A percentile compares a stretch with the other conserved stretches of the same genome.
phyloP scores from a whole-genome alignment of 75 land plant genomes.

The Picea glauca region DNA sequence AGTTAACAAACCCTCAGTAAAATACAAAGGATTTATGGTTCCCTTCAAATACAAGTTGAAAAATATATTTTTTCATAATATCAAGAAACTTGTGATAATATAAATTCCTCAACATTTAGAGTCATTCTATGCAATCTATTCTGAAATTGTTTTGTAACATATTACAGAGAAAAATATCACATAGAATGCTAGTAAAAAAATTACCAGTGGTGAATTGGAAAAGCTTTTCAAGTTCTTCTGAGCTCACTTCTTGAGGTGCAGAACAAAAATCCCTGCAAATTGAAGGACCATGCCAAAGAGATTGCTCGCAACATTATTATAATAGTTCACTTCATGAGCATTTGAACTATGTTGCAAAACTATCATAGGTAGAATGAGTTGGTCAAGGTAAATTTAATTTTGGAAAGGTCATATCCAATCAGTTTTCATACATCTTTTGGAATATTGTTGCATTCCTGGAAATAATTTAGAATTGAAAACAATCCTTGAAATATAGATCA shows the following conservation, averaged over 20 bases:
- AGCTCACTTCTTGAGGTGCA: slow-evolving; percentile 33
- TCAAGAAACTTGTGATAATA: not conserved
- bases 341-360: not conserved
- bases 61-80: not conserved
- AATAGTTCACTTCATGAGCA: not conserved
- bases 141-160: not conserved
- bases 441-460: not conserved
- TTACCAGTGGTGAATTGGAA: slow-evolving; percentile 30
- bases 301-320: not conserved
- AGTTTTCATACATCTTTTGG: not conserved
- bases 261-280: slow-evolving; percentile 40
- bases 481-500: not conserved
- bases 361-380: not conserved
- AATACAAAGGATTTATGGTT: not conserved
- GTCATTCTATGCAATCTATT: too few relatives aligned
- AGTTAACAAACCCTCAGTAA: slow-evolving; percentile 14
- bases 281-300: not conserved
- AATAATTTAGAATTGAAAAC: not conserved
- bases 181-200: not conserved
- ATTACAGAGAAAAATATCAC: not conserved
- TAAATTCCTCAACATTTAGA: not conserved
- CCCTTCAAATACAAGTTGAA: not conserved
- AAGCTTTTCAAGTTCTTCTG: slow-evolving; percentile 37
- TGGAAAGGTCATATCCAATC: not conserved
- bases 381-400: not conserved